Evolutionary conservation across 83 land plant genomes (phyloP).

Genomic region (Larix sibirica): DNA sequence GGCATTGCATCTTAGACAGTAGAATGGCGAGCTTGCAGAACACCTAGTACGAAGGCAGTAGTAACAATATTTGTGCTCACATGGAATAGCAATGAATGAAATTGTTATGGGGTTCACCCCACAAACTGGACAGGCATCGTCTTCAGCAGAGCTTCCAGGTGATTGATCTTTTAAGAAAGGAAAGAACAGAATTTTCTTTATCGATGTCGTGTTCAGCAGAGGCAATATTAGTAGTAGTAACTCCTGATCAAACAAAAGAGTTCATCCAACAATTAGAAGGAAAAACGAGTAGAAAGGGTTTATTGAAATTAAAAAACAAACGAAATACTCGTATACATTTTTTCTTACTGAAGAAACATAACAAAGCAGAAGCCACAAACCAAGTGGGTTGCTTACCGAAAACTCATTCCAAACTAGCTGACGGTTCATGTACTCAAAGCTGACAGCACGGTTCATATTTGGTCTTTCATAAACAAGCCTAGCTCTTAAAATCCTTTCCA

Average conservation of each 20-base stretch:
- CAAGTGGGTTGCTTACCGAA: conserved; percentile 57
- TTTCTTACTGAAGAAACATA: conserved; percentile 11
- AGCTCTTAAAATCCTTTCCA: conserved; percentile 81
- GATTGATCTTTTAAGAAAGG: conserved; percentile 77
- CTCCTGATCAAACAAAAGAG: conserved; percentile 58
- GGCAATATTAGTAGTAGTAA: conserved; percentile 89
- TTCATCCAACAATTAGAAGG: not conserved
- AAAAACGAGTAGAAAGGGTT: not conserved
- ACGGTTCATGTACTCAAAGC: conserved; percentile 99
- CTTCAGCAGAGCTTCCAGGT: conserved; percentile 46
- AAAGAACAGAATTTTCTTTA: conserved; percentile 63
- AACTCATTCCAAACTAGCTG: conserved; percentile 99
- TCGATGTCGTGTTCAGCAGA: conserved; percentile 77
- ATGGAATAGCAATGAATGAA: conserved; percentile 87
- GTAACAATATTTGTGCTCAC: conserved; percentile 93
- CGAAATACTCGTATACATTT: not conserved
- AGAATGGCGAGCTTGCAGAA: conserved; percentile 54
- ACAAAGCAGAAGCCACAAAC: not conserved
- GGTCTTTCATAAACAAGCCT: conserved; percentile 91
- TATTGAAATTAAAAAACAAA: conserved; percentile 5
- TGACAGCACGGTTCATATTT: conserved; percentile 94
- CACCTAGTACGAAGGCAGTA: conserved; percentile 86
- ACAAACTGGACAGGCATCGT: conserved; percentile 82
- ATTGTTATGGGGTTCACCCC: conserved; percentile 67
- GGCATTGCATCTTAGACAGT: conserved; percentile 77